Percentiles rank a stretch among this genome's conserved stretches.
Evolutionary conservation across 768 basidiomycete species (phyloP).

Genomic region (Holtermanniella nyarrowii): DNA sequence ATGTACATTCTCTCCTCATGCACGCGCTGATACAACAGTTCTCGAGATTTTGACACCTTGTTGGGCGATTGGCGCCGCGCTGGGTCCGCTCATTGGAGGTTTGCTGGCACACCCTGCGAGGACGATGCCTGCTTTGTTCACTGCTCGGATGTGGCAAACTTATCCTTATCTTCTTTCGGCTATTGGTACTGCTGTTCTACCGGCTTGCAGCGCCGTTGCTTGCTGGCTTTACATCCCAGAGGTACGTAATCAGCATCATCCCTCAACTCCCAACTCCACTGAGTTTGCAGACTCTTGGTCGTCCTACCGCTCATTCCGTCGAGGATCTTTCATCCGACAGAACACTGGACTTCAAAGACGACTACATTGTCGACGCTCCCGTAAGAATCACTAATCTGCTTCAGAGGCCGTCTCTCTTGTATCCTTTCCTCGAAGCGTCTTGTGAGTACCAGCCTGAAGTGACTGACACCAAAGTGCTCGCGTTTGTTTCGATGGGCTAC

Average conservation of each 20-base stretch:
- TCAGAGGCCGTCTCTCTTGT: no score
- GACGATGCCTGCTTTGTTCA: not conserved
- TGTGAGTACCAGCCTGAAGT: not conserved
- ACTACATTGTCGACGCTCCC: no score
- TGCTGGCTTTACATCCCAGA: not conserved
- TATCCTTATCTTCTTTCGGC: conserved; percentile 2
- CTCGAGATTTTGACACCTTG: not conserved
- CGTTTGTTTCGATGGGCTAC: conserved; percentile 4
- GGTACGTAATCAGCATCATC: conserved; percentile 3
- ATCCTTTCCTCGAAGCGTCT: not conserved
- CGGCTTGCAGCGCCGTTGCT: not conserved
- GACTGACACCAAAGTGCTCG: not conserved
- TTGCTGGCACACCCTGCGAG: conserved; percentile 1
- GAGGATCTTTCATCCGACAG: no score
- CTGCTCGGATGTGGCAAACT: not conserved
- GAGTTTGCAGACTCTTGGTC: not conserved
- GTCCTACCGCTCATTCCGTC: not conserved
- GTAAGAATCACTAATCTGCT: no score
- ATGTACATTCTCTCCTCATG: not conserved
- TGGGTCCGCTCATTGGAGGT: conserved; percentile 4
- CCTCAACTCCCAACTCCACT: not conserved
- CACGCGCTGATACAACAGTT: not conserved
- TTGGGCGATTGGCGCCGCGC: conserved; percentile 2
- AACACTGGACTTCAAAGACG: no score
- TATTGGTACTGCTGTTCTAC: not conserved